phyloP scores from a whole-genome alignment of 441 rosid species.

The Raphanus hybrid region DNA sequence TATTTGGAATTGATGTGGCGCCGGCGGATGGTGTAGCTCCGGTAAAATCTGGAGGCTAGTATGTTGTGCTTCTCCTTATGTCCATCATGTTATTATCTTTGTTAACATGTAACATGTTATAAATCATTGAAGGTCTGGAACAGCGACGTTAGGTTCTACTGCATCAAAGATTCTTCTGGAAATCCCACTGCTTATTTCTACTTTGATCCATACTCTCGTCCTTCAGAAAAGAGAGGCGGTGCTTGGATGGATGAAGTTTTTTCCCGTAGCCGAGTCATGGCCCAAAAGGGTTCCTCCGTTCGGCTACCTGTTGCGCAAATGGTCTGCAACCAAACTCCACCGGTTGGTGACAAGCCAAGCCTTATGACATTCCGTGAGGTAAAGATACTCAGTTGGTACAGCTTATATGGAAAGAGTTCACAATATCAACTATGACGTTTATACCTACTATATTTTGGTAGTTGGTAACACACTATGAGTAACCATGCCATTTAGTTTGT shows the following conservation, averaged over 20 bases:
- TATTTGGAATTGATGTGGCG: slow-evolving; percentile 73
- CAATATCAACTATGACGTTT: slow-evolving; percentile 2
- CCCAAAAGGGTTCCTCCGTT: slow-evolving; percentile 59
- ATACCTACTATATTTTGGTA: neutral
- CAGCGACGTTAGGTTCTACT: slow-evolving; percentile 73
- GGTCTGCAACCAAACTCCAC: slow-evolving; percentile 97
- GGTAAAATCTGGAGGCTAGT: slow-evolving; percentile 40
- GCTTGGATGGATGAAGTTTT: slow-evolving; percentile 96
- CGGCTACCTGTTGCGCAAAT: slow-evolving; percentile 92
- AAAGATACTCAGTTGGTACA: slow-evolving; percentile 21
- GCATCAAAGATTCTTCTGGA: slow-evolving; percentile 79
- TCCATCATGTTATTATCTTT: too few species aligned
- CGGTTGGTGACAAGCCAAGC: slow-evolving; percentile 89
- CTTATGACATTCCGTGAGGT: slow-evolving; percentile 95
- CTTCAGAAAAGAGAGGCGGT: slow-evolving; percentile 77
- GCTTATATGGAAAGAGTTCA: neutral
- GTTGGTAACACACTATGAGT: slow-evolving; percentile 3
- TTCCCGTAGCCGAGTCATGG: slow-evolving; percentile 69
- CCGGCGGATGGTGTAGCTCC: slow-evolving; percentile 90
- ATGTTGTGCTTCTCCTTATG: too few species aligned
- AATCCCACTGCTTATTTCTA: slow-evolving; percentile 81
- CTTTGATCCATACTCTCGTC: slow-evolving; percentile 95
- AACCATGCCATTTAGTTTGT: slow-evolving; percentile 10
- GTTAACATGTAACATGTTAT: too few species aligned
- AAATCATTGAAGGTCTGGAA: slow-evolving; percentile 71